Conservation (phyloP, 371 early-diverging fungal genomes). For the Rhizopus sp. region DNA sequence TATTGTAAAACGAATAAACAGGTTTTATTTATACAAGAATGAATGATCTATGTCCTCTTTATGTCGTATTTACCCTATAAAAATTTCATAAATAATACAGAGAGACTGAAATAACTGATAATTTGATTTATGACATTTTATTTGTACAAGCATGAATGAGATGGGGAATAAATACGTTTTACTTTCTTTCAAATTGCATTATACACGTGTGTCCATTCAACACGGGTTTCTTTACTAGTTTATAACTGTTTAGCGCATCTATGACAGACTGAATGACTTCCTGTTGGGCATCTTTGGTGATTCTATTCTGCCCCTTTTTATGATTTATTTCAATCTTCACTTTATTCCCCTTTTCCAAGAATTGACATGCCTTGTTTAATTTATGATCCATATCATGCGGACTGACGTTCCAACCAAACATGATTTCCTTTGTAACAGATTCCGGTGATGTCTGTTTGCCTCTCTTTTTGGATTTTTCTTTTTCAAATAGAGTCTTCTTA, state of each 20-base stretch:
- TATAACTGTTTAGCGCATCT: slow-evolving; percentile 29
- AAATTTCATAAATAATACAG: no score
- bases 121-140: no score
- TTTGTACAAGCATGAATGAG: no score
- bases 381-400: slow-evolving; percentile 62
- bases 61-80: not conserved
- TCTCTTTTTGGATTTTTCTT: slow-evolving; percentile 51
- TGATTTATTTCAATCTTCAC: slow-evolving; percentile 58
- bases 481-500: slow-evolving; percentile 55
- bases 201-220: slow-evolving; percentile 34
- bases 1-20: no score
- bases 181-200: slow-evolving; percentile 40
- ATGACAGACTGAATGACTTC: slow-evolving; percentile 24
- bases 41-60: no score
- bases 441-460: slow-evolving; percentile 48
- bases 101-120: no score
- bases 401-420: slow-evolving; percentile 63
- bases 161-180: not conserved
- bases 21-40: no score
- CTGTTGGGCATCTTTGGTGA: slow-evolving; percentile 23
- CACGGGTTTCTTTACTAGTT: slow-evolving; percentile 32
- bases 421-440: slow-evolving; percentile 52
- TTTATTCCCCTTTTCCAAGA: slow-evolving; percentile 61
- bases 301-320: slow-evolving; percentile 48
- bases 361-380: slow-evolving; percentile 49